Conservation (phyloP, 306 rosid species). For the Cercis canadensis region DNA sequence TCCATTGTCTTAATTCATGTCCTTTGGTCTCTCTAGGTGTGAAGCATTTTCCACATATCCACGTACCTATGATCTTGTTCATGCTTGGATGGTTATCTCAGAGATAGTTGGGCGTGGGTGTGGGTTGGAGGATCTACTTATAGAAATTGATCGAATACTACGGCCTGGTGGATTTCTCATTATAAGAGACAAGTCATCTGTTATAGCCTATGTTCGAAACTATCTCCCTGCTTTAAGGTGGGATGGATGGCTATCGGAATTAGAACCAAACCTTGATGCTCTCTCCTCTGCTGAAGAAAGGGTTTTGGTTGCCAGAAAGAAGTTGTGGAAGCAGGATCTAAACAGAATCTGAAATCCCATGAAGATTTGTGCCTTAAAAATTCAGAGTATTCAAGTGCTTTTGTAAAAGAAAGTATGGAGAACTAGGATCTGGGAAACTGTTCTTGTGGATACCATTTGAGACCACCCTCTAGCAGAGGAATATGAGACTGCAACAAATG, state of each 20-base stretch:
- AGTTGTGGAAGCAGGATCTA: conserved; percentile 42
- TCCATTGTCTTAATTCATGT: too few species aligned
- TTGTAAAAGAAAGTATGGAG: neutral
- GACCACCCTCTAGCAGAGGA: too few species aligned
- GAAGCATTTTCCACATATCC: conserved; percentile 76
- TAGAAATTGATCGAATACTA: conserved; percentile 70
- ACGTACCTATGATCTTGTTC: conserved; percentile 70
- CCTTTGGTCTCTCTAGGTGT: conserved; percentile 47
- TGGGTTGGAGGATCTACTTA: conserved; percentile 55
- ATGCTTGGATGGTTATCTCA: conserved; percentile 66
- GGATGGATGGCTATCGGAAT: conserved; percentile 71
- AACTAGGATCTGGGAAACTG: neutral
- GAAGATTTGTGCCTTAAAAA: conserved; percentile 5
- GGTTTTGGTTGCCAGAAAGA: conserved; percentile 66
- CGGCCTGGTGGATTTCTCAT: conserved; percentile 69
- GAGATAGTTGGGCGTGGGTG: conserved; percentile 58
- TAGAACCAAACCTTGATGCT: conserved; percentile 59
- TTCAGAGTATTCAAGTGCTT: neutral
- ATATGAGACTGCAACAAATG: too few species aligned
- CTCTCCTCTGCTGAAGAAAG: conserved; percentile 56
- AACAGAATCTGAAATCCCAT: neutral
- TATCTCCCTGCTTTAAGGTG: conserved; percentile 56
- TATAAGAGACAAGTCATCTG: conserved; percentile 59
- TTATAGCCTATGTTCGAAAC: conserved; percentile 53
- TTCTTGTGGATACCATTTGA: too few species aligned